Evolutionary conservation across 352 stramenopile species (phyloP), one percentile per base, ranked within the genome.

Genomic region (Phytophthora pinifolia): DNA sequence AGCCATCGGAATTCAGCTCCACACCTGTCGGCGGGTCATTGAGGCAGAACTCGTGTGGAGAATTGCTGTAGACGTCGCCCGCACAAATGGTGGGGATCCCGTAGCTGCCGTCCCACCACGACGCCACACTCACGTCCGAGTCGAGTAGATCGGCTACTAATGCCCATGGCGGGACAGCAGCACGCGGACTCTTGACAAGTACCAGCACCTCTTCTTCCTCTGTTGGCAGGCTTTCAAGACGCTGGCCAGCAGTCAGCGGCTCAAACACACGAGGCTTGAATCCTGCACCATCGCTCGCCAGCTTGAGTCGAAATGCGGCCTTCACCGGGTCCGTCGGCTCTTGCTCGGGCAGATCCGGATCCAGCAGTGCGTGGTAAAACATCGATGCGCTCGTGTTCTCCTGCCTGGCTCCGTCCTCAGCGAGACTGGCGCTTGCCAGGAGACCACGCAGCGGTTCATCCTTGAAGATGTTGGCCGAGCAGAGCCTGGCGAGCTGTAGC

Each of bases 51-150:
- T 72, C 35, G 34, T 79, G 31, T 9, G 57, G 65, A 0, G 75
- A 64, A 10, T 58, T 54, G 8, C 43, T 65, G 30, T 74, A 93
- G 7, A 75, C 55, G 33, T 93, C 83, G 8, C 79, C 81, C 3
- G 78, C 83, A 37, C 83, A 93, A 35, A 93, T 81, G 33, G 67
- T 89, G 1, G 83, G 80, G 29, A 86, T 88, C 1, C 83, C 83
- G 27, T 74, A 89, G 44, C 66, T 75, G 6, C 74, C 74, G 45
- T 93, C 83, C 83, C 79, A 91, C 83, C 83, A 93, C 22, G 76
- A 84, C 12, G 83, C 83, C 20, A 91, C 80, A 49, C 83, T 93
- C 35, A 93, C 35, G 46, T 93, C 83, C 1, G 73, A 79, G 22
- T 63, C 61, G 5, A 91, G 51, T 32, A 66, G 53, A 4, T 81